Conservation (phyloP, 108 stramenopile genomes). For the Cyclotella baltica region DNA sequence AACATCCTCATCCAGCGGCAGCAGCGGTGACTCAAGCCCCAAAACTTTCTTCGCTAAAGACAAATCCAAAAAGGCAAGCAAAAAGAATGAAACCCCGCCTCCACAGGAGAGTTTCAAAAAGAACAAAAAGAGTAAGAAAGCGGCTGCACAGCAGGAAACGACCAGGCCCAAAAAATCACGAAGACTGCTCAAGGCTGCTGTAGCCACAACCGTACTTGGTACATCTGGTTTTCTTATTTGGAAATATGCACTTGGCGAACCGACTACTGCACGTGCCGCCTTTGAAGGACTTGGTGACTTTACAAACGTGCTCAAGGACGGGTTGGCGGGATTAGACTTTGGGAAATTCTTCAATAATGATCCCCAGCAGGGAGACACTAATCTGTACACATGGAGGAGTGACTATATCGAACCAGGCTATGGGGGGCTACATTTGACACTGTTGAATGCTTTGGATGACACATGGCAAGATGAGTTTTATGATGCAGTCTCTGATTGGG, state of each 20-base stretch:
- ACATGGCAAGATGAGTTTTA: slow-evolving; percentile 66
- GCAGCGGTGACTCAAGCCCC: background rate
- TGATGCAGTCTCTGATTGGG: slow-evolving; percentile 70
- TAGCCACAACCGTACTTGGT: background rate
- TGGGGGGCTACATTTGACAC: slow-evolving; percentile 64
- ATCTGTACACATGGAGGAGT: slow-evolving; percentile 60
- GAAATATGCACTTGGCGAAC: slow-evolving; percentile 24
- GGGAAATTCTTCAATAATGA: slow-evolving; percentile 49
- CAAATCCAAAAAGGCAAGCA: background rate
- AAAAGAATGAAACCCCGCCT: background rate
- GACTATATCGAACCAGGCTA: slow-evolving; percentile 39
- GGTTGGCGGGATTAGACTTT: slow-evolving; percentile 44
- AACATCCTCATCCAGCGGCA: background rate
- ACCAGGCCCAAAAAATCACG: background rate
- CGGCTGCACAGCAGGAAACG: background rate
- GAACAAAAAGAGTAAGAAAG: slow-evolving; percentile 5
- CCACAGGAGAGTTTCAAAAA: background rate
- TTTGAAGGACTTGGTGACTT: slow-evolving; percentile 46
- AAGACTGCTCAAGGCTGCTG: background rate
- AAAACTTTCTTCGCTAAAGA: background rate
- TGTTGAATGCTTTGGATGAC: slow-evolving; percentile 70
- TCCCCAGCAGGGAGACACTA: slow-evolving; percentile 66
- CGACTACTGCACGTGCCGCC: background rate
- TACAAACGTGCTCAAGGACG: slow-evolving; percentile 38
- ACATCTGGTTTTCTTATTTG: background rate